Base-by-base conservation (phyloP, 2,329 filamentous ascomycete genomes). In the Paracorniculantispora psalliotae region DNA sequence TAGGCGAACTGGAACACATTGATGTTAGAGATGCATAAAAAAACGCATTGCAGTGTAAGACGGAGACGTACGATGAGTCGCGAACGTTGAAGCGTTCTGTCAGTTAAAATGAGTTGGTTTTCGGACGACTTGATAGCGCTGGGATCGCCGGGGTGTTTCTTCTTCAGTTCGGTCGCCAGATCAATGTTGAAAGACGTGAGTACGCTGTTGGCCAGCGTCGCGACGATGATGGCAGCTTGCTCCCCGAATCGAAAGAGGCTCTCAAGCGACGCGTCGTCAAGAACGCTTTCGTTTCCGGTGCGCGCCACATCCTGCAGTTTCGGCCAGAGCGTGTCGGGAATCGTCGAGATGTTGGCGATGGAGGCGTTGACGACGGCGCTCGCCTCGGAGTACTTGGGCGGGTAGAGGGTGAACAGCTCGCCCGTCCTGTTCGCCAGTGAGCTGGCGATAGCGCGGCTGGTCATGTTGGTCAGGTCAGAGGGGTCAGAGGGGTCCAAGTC, bases 1-100 rank as follows among this genome's bases (percentile, higher is more conserved):
- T 71, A 73, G 19, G 68, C 64, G 57, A 75, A 74, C 71, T 74
- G 17, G 3, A 25, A 30, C 5, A n/a, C 19, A 53, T 23, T 55
- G 13, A 28, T 54, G 25, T 54, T 44, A 44, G 25, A n/a, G 17
- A 41, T 49, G 6, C 15, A 23, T 28, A 26, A 57, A 43, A 28
- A 51, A 41, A 1, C 8, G 15, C 13, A 4, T 2, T 25, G 63
- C 46, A 66, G 17, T 4, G 5, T 23, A 13, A 13, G 9, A 33
- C 19, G 15, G 5, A 33, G 58, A 61, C 70, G 63, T 64, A 73
- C 72, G 50, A 73, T 68, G 4, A 74, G 62, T 12, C 64, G 54
- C 19, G 71, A 71, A 9, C 69, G 67, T 9, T 51, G n/a, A 49
- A 59, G 61, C 30, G 67, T 67, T 52, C 66, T 61, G 0, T 62